Conservation (phyloP, 2,329 filamentous ascomycete genomes). For the Fusarium proliferatum region DNA sequence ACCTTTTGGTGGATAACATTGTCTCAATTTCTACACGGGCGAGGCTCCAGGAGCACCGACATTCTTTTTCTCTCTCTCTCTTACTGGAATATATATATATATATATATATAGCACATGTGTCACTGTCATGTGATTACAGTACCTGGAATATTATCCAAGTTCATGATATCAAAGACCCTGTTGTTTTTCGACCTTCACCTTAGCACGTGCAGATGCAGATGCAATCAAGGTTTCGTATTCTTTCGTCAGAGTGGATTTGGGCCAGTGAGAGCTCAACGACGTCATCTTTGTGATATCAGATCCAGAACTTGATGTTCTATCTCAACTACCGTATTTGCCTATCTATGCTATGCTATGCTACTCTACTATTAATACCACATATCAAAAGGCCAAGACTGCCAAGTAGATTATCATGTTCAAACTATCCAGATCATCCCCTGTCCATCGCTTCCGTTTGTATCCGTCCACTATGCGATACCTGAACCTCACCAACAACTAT, state of each 20-base stretch:
- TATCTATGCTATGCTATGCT: neutral
- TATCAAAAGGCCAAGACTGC: neutral
- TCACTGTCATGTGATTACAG: neutral
- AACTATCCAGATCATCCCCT: neutral
- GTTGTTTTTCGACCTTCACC: neutral
- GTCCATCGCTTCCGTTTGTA: neutral
- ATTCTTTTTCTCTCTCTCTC: conserved; percentile 39
- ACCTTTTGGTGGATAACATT: conserved; percentile 30
- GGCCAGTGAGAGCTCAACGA: conserved; percentile 22
- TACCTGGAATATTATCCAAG: neutral
- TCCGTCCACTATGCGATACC: neutral
- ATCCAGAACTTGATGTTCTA: conserved; percentile 3
- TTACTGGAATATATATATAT: neutral
- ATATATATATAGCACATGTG: neutral
- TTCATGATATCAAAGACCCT: neutral
- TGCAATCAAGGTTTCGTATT: conserved; percentile 14
- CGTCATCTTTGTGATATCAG: conserved; percentile 23
- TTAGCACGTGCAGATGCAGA: conserved; percentile 6
- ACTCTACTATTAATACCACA: neutral
- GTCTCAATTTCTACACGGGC: conserved; percentile 54
- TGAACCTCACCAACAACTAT: conserved; percentile 4
- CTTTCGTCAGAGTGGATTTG: conserved; percentile 34
- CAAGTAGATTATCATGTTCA: conserved; percentile 15
- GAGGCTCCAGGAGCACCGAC: conserved; percentile 64
- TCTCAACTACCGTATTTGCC: neutral